Base-by-base conservation (phyloP, 2,329 filamentous ascomycete genomes). In the Ilyonectria robusta region DNA sequence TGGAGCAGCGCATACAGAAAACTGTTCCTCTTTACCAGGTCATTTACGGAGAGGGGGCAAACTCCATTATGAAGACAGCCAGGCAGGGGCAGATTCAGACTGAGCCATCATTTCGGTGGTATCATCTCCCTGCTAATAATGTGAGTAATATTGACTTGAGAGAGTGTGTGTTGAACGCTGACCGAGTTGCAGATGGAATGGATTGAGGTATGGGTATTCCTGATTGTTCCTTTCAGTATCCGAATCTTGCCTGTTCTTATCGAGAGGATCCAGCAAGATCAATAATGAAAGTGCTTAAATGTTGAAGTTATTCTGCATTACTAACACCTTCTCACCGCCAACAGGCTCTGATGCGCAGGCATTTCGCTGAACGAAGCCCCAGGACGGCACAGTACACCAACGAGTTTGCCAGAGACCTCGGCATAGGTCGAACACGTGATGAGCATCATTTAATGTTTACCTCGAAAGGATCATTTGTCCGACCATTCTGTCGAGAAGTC, bases 391-490 rank as follows among this genome's bases (percentile, higher is more conserved):
- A 44, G 23, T 64, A 64, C 35, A 64, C 53, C 1, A 54, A 64
- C 13, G 54, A 37, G 7, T 19, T 59, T 8, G 61, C 61, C 29
- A 37, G 19, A 33, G 61, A 54, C 17, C 61, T 64, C 17, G 61
- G 61, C 8, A 53, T 59, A 7, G 42, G 55, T 4, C 54, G 61
- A 8, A 64, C 78, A 76, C 31, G 44, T 76, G 6, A 77, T 74
- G 1, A 65, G 80, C 1, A 81, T 79, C 67, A 64, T 40, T 40
- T 64, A 13, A 58, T 59, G 10, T 35, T 58, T 42, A 64, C 61
- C 11, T 46, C 61, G 21, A 64, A 58, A 26, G 61, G 61, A n/a
- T 54, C 61, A 33, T 64, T 64, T 54, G 33, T 54, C 21, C 29
- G 61, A 35, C 61, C 61, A 23, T 59, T 58, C 29, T 58, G 53